A percentile compares a stretch with the other conserved stretches of the same genome.
Evolutionary conservation across 225 moss, liverwort and hornwort genomes (phyloP).

Genomic region (Polytrichum formosum): DNA sequence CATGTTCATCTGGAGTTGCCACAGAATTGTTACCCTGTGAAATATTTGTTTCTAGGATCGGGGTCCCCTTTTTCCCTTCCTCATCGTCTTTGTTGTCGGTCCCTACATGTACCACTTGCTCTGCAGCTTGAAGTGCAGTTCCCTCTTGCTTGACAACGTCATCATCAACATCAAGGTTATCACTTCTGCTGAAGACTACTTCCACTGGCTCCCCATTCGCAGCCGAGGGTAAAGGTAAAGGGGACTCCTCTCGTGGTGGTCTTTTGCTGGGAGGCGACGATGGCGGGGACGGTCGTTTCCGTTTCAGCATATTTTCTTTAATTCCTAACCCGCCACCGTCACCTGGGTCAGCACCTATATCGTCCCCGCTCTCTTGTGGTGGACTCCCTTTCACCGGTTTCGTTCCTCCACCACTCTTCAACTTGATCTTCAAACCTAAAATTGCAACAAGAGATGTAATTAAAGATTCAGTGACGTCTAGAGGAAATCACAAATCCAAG

Average conservation of each 20-base stretch:
- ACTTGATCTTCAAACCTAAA: slow-evolving; percentile 61
- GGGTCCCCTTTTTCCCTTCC: slow-evolving; percentile 12
- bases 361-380: slow-evolving; percentile 33
- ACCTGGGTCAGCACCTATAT: slow-evolving; percentile 19
- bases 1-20: slow-evolving; percentile 13
- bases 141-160: slow-evolving; percentile 38
- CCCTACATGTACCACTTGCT: slow-evolving; percentile 15
- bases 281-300: slow-evolving; percentile 63
- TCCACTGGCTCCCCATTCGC: slow-evolving; percentile 55
- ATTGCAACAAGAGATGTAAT: slow-evolving; percentile 4
- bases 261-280: slow-evolving; percentile 52
- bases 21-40: slow-evolving; percentile 20
- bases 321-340: slow-evolving; percentile 29
- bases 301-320: slow-evolving; percentile 56
- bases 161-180: slow-evolving; percentile 27
- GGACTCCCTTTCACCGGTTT: slow-evolving; percentile 24
- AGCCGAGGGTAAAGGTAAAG: slow-evolving; percentile 14
- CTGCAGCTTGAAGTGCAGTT: slow-evolving; percentile 15
- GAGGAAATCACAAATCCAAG: no score
- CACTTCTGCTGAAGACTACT: slow-evolving; percentile 25
- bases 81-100: slow-evolving; percentile 19
- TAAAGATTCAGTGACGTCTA: slow-evolving; percentile 7
- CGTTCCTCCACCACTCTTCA: slow-evolving; percentile 39
- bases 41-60: slow-evolving; percentile 10
- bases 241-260: slow-evolving; percentile 43